Conservation (phyloP, 306 rosid genomes). For the Rosa lucieae region DNA sequence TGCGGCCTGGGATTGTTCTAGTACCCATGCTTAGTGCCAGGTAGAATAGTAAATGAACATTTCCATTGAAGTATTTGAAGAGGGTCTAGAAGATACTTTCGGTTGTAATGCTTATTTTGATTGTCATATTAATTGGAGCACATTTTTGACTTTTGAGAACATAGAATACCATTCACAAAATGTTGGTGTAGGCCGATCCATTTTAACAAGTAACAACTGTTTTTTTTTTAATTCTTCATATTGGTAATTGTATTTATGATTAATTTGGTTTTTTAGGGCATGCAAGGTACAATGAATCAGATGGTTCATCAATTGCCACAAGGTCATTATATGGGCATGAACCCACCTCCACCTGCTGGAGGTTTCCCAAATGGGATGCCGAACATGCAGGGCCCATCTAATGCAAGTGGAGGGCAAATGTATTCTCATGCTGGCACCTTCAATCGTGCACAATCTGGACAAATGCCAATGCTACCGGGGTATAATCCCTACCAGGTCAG, state of each 20-base stretch:
- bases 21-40: not conserved
- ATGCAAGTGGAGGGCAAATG: conserved; percentile 54
- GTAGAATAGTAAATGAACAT: not conserved
- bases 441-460: conserved; percentile 82
- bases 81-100: not conserved
- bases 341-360: conserved; percentile 63
- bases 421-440: conserved; percentile 78
- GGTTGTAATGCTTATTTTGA: not conserved
- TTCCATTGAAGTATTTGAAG: not conserved
- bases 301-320: conserved; percentile 75
- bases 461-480: conserved; percentile 89
- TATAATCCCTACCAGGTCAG: conserved; percentile 94
- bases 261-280: conserved; percentile 51
- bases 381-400: conserved; percentile 86
- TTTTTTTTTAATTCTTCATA: not conserved
- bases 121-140: not conserved
- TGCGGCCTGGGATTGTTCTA: not conserved
- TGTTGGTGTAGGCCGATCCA: not conserved
- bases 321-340: conserved; percentile 91
- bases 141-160: not conserved
- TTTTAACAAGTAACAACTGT: not conserved
- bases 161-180: not conserved
- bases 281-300: conserved; percentile 91
- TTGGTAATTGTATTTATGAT: not conserved
- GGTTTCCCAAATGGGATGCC: conserved; percentile 68